Base-by-base conservation (phyloP, 2,329 filamentous ascomycete genomes). In the Tolypocladium amazonense region DNA sequence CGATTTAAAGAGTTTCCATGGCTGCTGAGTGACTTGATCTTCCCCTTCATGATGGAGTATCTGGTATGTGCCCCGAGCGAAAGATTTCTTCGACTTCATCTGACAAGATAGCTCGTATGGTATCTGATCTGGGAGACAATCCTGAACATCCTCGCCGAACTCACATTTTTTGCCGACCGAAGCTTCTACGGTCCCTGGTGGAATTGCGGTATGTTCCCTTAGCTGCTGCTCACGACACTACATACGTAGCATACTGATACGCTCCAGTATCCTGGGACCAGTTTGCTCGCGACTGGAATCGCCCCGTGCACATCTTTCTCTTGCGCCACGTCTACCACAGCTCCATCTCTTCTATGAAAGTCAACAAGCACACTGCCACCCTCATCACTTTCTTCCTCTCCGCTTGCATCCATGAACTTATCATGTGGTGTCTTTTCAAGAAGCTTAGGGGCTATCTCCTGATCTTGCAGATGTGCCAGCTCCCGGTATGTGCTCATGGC, bases 341-440 rank as follows among this genome's bases (percentile, higher is more conserved):
- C 54, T 88, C 85, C 54, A 92, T 92, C 67, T 89, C 86, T 1
- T 84, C 87, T 12, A 82, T 91, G 71, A 85, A 85, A 62, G 79
- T 92, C 57, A 84, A 85, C 65, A 87, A 87, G 68, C 80, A 84
- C 64, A 84, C 84, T 5, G 89, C 89, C 2, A 91, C 88, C 0
- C 81, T 91, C 58, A 85, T 90, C 53, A 92, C 88, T 0, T 92
- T 92, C 68, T 79, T 90, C 64, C 75, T 92, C 23, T 87, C 83
- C 9, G 87, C 88, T 0, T 80, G 86, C 63, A 79, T 89, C 25
- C 88, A 92, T 67, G 89, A 92, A 71, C 75, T 92, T 54, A 81
- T 91, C 67, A 92, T 92, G 89, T 88, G 87, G 77, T 89, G 88
- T 65, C 78, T 92, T 39, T 92, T 92, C 71, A 88, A 87, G 71